Evolutionary conservation across 805 yeast species (phyloP), one percentile per base, ranked within the genome.

Genomic region (Saccharomycopsis babjevae): DNA sequence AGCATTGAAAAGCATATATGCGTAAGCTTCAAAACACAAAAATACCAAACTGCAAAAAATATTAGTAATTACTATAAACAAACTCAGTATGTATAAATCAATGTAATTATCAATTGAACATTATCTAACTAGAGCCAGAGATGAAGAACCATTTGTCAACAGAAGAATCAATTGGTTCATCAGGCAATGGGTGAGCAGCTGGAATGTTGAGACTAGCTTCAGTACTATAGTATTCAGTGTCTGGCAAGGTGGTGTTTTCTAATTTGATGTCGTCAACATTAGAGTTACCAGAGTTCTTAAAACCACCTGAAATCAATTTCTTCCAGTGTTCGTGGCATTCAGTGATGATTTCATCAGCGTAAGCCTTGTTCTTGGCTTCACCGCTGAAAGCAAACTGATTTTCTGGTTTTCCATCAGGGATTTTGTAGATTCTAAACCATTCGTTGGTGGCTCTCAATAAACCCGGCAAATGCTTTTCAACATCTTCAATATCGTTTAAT

Each of bases 131-230:
- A 65, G 88, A 85, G 77, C 93, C 94, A 63, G 93, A 89, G 73
- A 93, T 93, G 85, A 84, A 93, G 83, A 94, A 93, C 99, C 99
- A 93, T 80, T 93, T 93, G 83, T 93, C 98, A 73, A 93, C 79
- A 61, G 97, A 89, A 77, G 88, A 84, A 81, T 93, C 99, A 74
- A 94, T 89, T 76, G 97, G 96, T 66, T 96, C 97, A 73, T 92
- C 91, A 66, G 92, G 82, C 67, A 78, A 74, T 67, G 87, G 83
- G 68, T 82, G 69, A 69, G 89, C 96, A 62, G 82, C 80, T 68
- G 97, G 96, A 62, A 89, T 72, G 61, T 75, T 79, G 62, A 77
- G 68, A 59, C 75, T 76, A 60, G 75, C 73, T 60, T 79, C 67
- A 60, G 81, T 78, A 54, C 80, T 69, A 78, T 74, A 83, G 64